A percentile compares a stretch with the other conserved stretches of the same genome.
These are phyloP conservation scores for Solanum chiquidenum DNA, from an alignment of 257 asterid genomes.

Conservation along the genomic window DNA sequence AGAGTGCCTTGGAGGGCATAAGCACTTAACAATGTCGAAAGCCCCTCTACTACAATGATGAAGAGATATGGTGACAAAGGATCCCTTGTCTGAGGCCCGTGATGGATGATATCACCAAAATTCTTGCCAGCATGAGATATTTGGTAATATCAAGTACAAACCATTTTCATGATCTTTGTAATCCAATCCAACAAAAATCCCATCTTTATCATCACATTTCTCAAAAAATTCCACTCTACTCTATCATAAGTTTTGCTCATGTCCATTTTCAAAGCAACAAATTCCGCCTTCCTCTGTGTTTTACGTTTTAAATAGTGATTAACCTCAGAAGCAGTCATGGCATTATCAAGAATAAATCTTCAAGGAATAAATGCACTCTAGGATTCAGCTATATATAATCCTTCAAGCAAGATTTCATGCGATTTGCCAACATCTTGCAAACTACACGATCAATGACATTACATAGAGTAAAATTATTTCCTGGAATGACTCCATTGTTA, in stretches of 20 bases:
- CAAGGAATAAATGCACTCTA: no score
- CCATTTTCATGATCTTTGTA: background rate
- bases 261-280: background rate
- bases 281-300: background rate
- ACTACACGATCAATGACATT: background rate
- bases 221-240: background rate
- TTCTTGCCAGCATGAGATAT: background rate
- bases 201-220: background rate
- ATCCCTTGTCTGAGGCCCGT: background rate
- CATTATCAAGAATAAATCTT: no score
- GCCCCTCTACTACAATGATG: no score
- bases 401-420: background rate
- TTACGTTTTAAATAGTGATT: background rate
- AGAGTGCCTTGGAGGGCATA: background rate
- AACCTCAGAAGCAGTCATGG: background rate
- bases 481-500: background rate
- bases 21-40: no score
- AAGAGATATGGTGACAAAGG: background rate
- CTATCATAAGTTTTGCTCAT: background rate
- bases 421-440: no score
- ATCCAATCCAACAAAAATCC: background rate
- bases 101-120: background rate
- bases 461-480: background rate
- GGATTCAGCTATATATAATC: background rate
- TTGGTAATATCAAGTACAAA: background rate